Evolutionary conservation across 129 eudicot species (phyloP).

Genomic region (Deinandra increscens): DNA sequence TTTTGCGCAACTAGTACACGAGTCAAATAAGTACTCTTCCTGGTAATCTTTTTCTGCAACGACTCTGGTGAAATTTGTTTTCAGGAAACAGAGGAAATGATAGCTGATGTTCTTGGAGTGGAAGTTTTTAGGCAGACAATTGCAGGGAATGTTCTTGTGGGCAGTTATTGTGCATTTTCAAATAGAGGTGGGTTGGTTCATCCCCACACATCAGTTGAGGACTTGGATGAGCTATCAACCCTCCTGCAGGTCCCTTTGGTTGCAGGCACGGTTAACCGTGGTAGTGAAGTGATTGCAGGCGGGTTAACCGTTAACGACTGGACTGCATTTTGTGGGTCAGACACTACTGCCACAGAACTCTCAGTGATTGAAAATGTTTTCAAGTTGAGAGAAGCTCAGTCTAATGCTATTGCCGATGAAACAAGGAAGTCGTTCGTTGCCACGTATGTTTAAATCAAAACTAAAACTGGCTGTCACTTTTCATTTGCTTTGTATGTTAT

Average conservation of each 20-base stretch:
- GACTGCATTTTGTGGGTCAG: conserved; percentile 94
- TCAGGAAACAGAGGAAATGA: conserved; percentile 95
- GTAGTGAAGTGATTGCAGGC: conserved; percentile 86
- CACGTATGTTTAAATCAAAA: conserved; percentile 1
- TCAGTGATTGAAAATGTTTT: conserved; percentile 87
- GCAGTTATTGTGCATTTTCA: conserved; percentile 69
- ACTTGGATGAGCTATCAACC: conserved; percentile 85
- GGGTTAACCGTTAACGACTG: conserved; percentile 94
- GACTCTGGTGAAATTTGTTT: not conserved
- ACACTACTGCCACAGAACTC: conserved; percentile 88
- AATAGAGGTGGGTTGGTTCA: conserved; percentile 37
- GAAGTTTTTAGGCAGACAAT: conserved; percentile 16
- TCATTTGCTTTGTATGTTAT: conserved; percentile 6
- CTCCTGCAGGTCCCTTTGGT: conserved; percentile 92
- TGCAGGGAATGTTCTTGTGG: conserved; percentile 51
- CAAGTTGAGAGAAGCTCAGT: conserved; percentile 84
- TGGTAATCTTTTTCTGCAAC: not conserved
- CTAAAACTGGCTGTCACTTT: not conserved
- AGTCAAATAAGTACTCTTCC: not conserved
- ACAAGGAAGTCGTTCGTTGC: conserved; percentile 7
- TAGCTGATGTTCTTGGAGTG: conserved; percentile 57
- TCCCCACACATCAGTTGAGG: conserved; percentile 93
- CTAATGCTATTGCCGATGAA: conserved; percentile 60
- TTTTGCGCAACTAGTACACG: too few species aligned
- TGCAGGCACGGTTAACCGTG: conserved; percentile 96